Base-by-base conservation (phyloP, 495 filamentous ascomycete species). In the Aspergillus nidulans region DNA sequence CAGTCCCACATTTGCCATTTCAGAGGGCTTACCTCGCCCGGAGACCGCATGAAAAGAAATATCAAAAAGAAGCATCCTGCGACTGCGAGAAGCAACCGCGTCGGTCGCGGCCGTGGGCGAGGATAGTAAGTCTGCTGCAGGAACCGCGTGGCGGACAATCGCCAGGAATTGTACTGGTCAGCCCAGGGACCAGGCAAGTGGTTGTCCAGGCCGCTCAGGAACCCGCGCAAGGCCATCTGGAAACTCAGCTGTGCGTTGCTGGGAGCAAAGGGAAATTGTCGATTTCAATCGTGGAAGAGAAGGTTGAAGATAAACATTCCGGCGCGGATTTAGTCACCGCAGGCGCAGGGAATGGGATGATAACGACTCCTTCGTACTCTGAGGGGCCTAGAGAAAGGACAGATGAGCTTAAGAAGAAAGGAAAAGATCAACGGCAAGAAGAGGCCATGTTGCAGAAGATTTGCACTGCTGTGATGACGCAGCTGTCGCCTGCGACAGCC, bases 71-170 rank as follows among this genome's bases (percentile, higher is more conserved):
- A 46, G 47, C 69, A 55, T 44, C 66, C 59, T 16, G 60, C 55
- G 26, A 71, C 46, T 9, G 59, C 49, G 21, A 62, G 53, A 23
- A 64, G 43, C 25, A 66, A 34, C 48, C 66, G 69, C 15, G 63
- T 56, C 26, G 65, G 60, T 30, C 67, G 68, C 25, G 69, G 57
- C 16, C 74, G 66, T 9, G 67, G 68, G 18, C 72, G 67, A 60
- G 46, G 67, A 46, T 61, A 58, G 57, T 56, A 63, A 46, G 58
- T 49, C 55, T 68, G 67, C 55, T 65, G 59, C 25, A 68, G 39
- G 13, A 69, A 41, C 15, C 57, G 64, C n/a, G 64, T 52, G 16
- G 60, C 42, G 10, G 62, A 53, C 7, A 68, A 63, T 20, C 66
- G 63, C 43, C 64, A 59, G 16, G 58, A 56, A 46, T 60, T 52